Conservation (phyloP, 352 stramenopile genomes). For the Phytophthora niederhauseri region DNA sequence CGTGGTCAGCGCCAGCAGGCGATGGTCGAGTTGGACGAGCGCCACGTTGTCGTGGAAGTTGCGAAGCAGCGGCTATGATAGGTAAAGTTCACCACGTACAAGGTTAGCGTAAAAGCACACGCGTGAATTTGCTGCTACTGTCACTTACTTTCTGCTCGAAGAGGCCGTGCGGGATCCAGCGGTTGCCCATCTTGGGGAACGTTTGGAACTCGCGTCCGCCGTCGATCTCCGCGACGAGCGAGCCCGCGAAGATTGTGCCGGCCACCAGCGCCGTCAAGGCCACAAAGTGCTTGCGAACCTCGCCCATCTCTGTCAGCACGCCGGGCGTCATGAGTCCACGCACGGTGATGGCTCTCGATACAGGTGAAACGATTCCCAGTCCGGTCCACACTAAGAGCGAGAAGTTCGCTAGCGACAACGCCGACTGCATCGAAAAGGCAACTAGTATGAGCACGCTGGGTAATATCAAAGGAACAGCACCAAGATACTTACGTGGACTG, state of each 20-base stretch:
- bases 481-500: conserved; percentile 44
- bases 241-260: conserved; percentile 46
- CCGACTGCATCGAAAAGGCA: conserved; percentile 29
- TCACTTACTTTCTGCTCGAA: conserved; percentile 57
- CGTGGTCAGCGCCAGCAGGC: conserved; percentile 92
- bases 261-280: conserved; percentile 46
- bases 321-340: conserved; percentile 53
- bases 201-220: conserved; percentile 97
- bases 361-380: conserved; percentile 58
- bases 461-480: background rate
- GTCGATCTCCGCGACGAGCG: conserved; percentile 95
- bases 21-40: conserved; percentile 97
- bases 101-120: background rate
- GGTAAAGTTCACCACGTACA: background rate
- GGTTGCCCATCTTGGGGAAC: conserved; percentile 93
- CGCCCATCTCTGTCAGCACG: conserved; percentile 57
- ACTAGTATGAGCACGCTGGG: background rate
- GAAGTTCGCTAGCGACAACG: conserved; percentile 69
- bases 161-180: conserved; percentile 87
- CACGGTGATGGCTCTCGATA: conserved; percentile 55
- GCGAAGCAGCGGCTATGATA: conserved; percentile 64
- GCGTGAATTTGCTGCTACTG: background rate
- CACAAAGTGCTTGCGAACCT: conserved; percentile 59
- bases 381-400: conserved; percentile 68
- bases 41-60: conserved; percentile 98